A percentile compares a stretch with the other conserved stretches of the same genome.
phyloP scores from a whole-genome alignment of 306 rosid species.

The Myrica gale region DNA sequence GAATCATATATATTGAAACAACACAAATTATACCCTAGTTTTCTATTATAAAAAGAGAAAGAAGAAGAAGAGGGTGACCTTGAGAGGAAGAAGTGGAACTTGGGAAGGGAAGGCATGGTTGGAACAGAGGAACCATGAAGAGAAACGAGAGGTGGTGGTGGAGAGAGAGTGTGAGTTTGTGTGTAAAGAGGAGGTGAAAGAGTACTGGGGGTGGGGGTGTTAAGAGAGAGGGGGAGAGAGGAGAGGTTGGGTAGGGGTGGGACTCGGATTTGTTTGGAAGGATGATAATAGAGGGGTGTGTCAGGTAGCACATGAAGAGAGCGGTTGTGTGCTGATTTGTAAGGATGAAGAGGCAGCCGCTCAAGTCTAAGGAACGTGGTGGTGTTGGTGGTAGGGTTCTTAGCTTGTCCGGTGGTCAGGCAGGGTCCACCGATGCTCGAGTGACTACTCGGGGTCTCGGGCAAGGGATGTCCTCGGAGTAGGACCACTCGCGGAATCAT shows the following conservation, averaged over 20 bases:
- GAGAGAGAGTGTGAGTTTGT: neutral
- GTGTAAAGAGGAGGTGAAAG: neutral
- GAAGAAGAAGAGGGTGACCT: conserved; percentile 30
- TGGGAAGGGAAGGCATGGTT: conserved; percentile 57
- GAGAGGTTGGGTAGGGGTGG: neutral
- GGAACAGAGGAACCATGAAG: conserved; percentile 59
- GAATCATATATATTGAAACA: neutral
- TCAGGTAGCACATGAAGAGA: conserved; percentile 32
- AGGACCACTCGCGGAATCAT: neutral
- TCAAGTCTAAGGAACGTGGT: conserved; percentile 18
- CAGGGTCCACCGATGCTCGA: conserved; percentile 1
- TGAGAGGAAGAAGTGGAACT: conserved; percentile 53
- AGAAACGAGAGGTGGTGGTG: neutral
- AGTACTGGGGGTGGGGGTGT: neutral
- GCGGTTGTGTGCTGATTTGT: neutral
- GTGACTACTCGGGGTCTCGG: neutral
- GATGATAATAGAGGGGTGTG: neutral
- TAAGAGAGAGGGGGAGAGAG: conserved; percentile 4
- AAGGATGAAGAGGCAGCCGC: neutral
- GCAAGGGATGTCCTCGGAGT: neutral
- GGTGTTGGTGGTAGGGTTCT: conserved; percentile 8
- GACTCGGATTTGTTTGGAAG: neutral
- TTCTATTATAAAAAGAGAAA: neutral
- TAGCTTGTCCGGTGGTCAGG: neutral
- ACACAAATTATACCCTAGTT: neutral